Evolutionary conservation across 257 asterid species (phyloP).

Genomic region (Scutellaria barbata): DNA sequence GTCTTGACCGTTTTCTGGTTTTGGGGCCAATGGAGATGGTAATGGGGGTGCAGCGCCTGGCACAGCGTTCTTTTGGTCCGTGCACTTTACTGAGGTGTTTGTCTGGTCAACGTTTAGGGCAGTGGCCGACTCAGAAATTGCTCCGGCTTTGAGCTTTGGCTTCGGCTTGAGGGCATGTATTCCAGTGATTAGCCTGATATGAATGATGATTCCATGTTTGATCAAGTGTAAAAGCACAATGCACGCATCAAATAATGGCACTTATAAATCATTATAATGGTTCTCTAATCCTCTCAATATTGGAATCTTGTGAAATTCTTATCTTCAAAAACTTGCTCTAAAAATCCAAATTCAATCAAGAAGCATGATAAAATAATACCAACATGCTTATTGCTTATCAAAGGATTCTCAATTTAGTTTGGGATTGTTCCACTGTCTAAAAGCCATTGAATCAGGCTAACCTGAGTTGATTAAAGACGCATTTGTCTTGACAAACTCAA

Average conservation of each 20-base stretch:
- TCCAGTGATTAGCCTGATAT: conserved; percentile 74
- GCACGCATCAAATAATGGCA: neutral
- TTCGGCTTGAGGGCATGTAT: conserved; percentile 84
- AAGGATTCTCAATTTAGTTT: neutral
- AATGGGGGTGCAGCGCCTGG: conserved; percentile 50
- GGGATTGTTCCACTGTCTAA: neutral
- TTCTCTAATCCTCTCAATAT: neutral
- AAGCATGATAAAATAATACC: neutral
- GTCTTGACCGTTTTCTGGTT: conserved; percentile 64
- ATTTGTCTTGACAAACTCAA: neutral
- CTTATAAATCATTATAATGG: neutral
- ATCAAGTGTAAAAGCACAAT: conserved; percentile 16
- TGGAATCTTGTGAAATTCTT: neutral
- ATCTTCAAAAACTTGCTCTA: neutral
- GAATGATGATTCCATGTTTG: neutral
- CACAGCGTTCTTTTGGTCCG: conserved; percentile 57
- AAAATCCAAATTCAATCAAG: neutral
- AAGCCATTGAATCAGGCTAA: too few species aligned
- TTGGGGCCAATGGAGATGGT: conserved; percentile 69
- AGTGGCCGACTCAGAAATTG: conserved; percentile 66
- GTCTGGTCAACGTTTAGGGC: conserved; percentile 67
- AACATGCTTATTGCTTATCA: neutral
- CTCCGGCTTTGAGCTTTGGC: conserved; percentile 74
- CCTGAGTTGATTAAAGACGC: too few species aligned
- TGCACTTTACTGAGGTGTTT: conserved; percentile 51